Evolutionary conservation across 129 eudicot species (phyloP).

Genomic region (Saussurea involucrata): DNA sequence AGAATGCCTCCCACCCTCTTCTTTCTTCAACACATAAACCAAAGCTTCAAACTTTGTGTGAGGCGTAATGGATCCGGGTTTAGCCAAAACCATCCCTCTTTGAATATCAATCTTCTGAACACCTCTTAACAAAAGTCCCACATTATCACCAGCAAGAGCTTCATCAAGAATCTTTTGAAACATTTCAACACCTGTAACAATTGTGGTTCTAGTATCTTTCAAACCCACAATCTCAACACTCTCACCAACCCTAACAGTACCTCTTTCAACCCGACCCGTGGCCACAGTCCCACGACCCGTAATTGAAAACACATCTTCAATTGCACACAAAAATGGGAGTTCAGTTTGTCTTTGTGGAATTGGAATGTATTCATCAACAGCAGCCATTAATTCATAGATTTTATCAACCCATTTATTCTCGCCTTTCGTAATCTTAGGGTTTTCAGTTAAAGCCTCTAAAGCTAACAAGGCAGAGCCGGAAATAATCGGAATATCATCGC

Average conservation of each 20-base stretch:
- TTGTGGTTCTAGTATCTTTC: conserved; percentile 60
- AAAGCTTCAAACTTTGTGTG: conserved; percentile 72
- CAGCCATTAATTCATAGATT: conserved; percentile 60
- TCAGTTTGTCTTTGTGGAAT: conserved; percentile 71
- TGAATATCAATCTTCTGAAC: conserved; percentile 65
- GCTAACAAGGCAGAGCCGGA: conserved; percentile 79
- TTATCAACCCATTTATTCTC: conserved; percentile 77
- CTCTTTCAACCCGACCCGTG: conserved; percentile 87
- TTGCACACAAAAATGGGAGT: conserved; percentile 57
- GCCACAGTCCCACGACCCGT: conserved; percentile 94
- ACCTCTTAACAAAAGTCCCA: conserved; percentile 78
- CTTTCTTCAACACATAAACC: conserved; percentile 87
- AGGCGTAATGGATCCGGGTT: conserved; percentile 67
- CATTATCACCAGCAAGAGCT: conserved; percentile 87
- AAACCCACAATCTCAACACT: conserved; percentile 75
- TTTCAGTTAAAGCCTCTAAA: conserved; percentile 68
- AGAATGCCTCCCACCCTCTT: conserved; percentile 92
- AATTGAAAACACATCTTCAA: conserved; percentile 82
- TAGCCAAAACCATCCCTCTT: conserved; percentile 86
- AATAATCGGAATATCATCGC: conserved; percentile 72
- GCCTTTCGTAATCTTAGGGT: conserved; percentile 55
- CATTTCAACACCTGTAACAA: conserved; percentile 91
- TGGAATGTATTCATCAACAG: conserved; percentile 67
- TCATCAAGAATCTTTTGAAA: conserved; percentile 84
- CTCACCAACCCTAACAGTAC: conserved; percentile 71